Evolutionary conservation across 106 monocot species (phyloP).

Genomic region (Dendrobium nobile): DNA sequence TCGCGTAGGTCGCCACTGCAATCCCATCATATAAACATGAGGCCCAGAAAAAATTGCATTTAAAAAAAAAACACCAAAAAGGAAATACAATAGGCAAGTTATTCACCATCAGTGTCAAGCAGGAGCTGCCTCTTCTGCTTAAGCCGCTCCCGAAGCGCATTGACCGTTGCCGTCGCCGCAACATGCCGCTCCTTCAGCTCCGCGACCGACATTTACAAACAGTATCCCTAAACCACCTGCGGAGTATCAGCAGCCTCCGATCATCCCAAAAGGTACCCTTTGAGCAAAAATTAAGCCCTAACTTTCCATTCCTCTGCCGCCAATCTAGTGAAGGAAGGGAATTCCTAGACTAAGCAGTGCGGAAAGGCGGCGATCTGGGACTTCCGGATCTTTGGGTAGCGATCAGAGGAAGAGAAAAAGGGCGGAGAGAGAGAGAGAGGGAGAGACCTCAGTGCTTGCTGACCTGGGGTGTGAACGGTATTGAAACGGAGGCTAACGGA

Average conservation of each 20-base stretch:
- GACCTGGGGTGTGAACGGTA: neutral
- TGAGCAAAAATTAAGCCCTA: neutral
- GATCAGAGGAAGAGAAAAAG: neutral
- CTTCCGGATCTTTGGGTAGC: neutral
- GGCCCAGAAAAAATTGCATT: neutral
- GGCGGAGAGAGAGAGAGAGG: neutral
- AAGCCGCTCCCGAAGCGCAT: slow-evolving; percentile 57
- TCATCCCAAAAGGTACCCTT: neutral
- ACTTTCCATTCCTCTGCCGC: neutral
- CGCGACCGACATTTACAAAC: slow-evolving; percentile 47
- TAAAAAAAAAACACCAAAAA: neutral
- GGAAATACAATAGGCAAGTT: neutral
- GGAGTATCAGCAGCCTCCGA: neutral
- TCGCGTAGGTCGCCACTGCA: slow-evolving; percentile 67
- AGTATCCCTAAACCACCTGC: neutral
- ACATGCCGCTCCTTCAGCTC: slow-evolving; percentile 79
- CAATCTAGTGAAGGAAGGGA: neutral
- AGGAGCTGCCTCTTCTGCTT: slow-evolving; percentile 52
- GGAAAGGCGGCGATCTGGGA: neutral
- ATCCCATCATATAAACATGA: neutral
- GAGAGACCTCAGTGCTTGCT: neutral
- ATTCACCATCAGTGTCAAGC: slow-evolving; percentile 78
- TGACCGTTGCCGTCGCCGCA: slow-evolving; percentile 65
- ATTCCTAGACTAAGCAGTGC: neutral
- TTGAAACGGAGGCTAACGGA: neutral